Evolutionary conservation across 2,329 filamentous ascomycete genomes (phyloP), one percentile per base, ranked within the genome.

Genomic region (Ceratocystis destructans): DNA sequence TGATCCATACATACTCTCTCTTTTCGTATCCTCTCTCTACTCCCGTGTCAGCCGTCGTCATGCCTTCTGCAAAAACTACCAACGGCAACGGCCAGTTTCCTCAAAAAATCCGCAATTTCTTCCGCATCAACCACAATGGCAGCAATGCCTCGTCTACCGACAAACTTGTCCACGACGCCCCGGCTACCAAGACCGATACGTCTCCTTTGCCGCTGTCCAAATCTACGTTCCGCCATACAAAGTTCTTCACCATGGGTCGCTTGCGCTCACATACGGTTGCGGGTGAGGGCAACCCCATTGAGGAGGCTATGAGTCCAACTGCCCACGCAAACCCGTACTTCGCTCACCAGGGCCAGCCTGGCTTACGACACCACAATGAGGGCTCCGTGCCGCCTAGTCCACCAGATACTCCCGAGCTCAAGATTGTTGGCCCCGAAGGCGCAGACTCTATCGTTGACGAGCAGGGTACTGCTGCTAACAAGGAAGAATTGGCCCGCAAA

Each of bases 301-400:
- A 96, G 71, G 92, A 96, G 75, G 81, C 84, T 69, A 82, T 96
- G 72, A 96, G 92, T 73, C 94, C 94, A 31, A 97, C 91, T 3
- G 93, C 92, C 64, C 86, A 93, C 73, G 93, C 91, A 70, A 99
- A 99, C 75, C 94, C 94, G 20, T 99, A 99, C 77, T 99, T 97
- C 76, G 89, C 87, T 70, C 94, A 97, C 75, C 94, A 99, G 77
- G 94, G 94, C 67, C 91, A 91, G 71, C 94, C 94, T 3, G 89
- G 90, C 70, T 80, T 97, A 72, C 87, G 93, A 73, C 94, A 99
- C 78, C 91, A 95, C 78, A 96, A 97, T 75, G 90, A 94, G 71
- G 89, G 87, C 73, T 96, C 91, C 70, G 89, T 96, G 45, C 92
- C 94, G 15, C 90, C 91, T 12, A 96, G 92, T 69, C 93, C 94